Percentiles rank a stretch among this genome's conserved stretches.
These are phyloP conservation scores for Lumnitzera littorea DNA, from an alignment of 345 rosid species.

Conservation along the genomic window DNA sequence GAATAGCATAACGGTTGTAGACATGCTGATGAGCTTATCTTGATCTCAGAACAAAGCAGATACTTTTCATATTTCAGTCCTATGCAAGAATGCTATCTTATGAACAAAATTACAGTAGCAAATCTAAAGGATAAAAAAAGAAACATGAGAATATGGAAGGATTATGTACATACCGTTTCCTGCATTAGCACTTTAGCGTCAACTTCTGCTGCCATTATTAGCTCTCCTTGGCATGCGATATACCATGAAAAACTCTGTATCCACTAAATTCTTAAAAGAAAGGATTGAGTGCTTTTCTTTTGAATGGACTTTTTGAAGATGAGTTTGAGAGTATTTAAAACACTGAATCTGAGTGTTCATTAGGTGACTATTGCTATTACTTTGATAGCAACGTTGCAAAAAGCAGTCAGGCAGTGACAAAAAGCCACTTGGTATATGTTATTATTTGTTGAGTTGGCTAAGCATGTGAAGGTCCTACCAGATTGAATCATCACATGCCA, in stretches of 20 bases:
- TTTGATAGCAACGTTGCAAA: constrained; percentile 17
- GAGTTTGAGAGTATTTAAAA: not conserved
- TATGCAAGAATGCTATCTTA: not conserved
- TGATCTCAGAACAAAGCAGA: not conserved
- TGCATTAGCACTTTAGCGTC: constrained; percentile 29
- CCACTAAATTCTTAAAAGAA: not conserved
- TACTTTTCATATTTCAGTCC: not conserved
- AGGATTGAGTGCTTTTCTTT: not conserved
- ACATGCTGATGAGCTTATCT: not conserved
- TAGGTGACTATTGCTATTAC: constrained; percentile 25
- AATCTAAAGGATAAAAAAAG: not conserved
- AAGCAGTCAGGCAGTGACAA: constrained; percentile 35
- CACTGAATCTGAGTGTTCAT: not conserved
- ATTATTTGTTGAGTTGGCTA: constrained; percentile 48
- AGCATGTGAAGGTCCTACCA: constrained; percentile 30
- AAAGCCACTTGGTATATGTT: constrained; percentile 34
- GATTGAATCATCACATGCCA: constrained; percentile 13
- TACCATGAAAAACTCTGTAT: constrained; percentile 5
- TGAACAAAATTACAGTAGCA: not conserved
- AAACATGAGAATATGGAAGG: not conserved
- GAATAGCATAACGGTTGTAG: not conserved
- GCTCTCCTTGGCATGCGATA: not conserved
- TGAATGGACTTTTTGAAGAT: constrained; percentile 1
- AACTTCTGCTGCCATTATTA: constrained; percentile 57
- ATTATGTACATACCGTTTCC: constrained; percentile 24